Base-by-base conservation (phyloP, 768 basidiomycete genomes). In the Tulasnella sp. region DNA sequence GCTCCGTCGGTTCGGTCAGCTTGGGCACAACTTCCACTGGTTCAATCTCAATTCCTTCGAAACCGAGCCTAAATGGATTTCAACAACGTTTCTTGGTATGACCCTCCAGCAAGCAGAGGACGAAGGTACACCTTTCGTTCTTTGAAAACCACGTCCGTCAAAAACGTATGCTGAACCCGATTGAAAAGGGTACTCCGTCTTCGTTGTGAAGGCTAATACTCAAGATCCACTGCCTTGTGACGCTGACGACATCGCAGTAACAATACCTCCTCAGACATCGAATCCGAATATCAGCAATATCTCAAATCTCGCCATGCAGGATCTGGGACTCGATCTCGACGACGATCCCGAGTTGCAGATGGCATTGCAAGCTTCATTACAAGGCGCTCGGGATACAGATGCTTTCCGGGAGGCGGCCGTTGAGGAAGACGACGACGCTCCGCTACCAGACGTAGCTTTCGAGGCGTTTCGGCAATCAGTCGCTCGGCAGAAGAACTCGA, bases 281-380 rank as follows among this genome's bases (percentile, higher is more conserved):
- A 40, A 40, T 69, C 39, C 67, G 42, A 69, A 69, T 36, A 69
- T 36, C 35, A 36, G 64, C 64, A 65, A 62, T 17, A 39, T 62
- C 29, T 65, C 62, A 67, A 35, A 62, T n/a, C 22, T 72, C 19
- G 71, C 26, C 11, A 35, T 62, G 37, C 34, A 67, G 47, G 85
- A 82, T 2, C 80, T 90, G 62, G 93, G 91, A 32, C 52, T 59
- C 9, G 52, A 59, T 29, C 52, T 59, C 73, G 90, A 93, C 75
- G 94, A 94, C 77, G 94, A 97, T 78, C 85, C 88, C 76, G 91
- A 93, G 72, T 85, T 96, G 2, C 95, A 97, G 78, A 90, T 88
- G 5, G 94, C 91, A 0, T 81, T 95, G 65, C 92, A 92, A 76
- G 74, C 66, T n/a, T 74, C 72, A n/a, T 64, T 62, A 22, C 65